These are phyloP conservation scores for Fusarium sarcochroum DNA, from an alignment of 2,329 filamentous ascomycete species.

Conservation along the genomic window DNA sequence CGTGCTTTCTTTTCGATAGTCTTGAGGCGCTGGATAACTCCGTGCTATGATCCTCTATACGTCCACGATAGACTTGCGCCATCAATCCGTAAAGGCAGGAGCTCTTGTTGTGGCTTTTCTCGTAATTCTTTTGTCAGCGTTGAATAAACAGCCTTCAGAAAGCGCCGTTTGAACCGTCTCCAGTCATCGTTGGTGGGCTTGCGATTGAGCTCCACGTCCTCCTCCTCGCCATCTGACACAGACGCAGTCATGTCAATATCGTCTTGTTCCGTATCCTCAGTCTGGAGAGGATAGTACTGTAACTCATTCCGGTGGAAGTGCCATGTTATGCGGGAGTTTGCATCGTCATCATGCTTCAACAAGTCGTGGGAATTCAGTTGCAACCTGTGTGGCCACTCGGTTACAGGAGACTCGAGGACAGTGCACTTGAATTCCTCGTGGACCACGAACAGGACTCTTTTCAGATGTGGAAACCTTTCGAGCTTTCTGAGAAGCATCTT, in stretches of 20 bases:
- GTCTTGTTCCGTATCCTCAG: slow-evolving; percentile 16
- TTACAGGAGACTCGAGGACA: slow-evolving; percentile 4
- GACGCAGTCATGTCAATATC: slow-evolving; percentile 12
- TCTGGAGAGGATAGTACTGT: slow-evolving; percentile 24
- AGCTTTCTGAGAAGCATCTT: slow-evolving; percentile 39
- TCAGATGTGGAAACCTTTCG: slow-evolving; percentile 21
- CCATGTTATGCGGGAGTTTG: slow-evolving; percentile 18
- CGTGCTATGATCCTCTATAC: slow-evolving; percentile 29
- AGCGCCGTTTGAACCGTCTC: slow-evolving; percentile 39
- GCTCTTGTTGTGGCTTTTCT: slow-evolving; percentile 11
- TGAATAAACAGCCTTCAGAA: slow-evolving; percentile 33
- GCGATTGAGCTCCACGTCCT: slow-evolving; percentile 31
- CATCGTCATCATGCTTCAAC: slow-evolving; percentile 23
- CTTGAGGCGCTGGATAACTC: slow-evolving; percentile 11
- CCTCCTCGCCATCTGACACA: slow-evolving; percentile 18
- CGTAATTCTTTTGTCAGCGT: slow-evolving; percentile 16
- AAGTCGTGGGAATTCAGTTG: slow-evolving; percentile 34
- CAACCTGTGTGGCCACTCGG: slow-evolving; percentile 22
- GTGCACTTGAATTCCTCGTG: slow-evolving; percentile 39
- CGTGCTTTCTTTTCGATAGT: neutral
- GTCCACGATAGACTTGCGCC: slow-evolving; percentile 36
- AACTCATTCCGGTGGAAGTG: slow-evolving; percentile 32
- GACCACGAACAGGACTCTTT: slow-evolving; percentile 36
- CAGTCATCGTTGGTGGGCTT: slow-evolving; percentile 42
- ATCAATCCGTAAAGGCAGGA: slow-evolving; percentile 24